These are phyloP conservation scores for Moesziomyces parantarcticus DNA, from an alignment of 1,284 basidiomycete species.

Conservation along the genomic window DNA sequence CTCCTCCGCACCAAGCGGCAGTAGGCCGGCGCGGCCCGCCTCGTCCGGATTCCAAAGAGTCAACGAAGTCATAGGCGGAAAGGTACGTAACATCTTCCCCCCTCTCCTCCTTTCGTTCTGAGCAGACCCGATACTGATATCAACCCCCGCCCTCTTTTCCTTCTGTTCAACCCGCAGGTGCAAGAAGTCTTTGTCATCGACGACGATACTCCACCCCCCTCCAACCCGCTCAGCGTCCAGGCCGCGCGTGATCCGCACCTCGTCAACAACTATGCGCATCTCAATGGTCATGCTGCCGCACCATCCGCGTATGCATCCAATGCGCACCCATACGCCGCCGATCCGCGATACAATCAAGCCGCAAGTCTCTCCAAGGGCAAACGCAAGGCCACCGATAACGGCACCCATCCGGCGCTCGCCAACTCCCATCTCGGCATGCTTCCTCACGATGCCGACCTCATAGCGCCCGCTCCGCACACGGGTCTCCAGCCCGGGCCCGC, in stretches of 20 bases:
- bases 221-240: slow-evolving; percentile 49
- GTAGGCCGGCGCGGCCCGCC: slow-evolving; percentile 26
- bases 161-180: slow-evolving; percentile 19
- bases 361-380: slow-evolving; percentile 43
- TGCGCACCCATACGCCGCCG: slow-evolving; percentile 10
- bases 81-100: slow-evolving; percentile 32
- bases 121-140: background rate
- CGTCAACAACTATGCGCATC: slow-evolving; percentile 41
- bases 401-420: slow-evolving; percentile 8
- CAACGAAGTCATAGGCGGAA: slow-evolving; percentile 57
- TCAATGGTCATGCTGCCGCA: slow-evolving; percentile 28
- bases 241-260: slow-evolving; percentile 37
- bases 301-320: slow-evolving; percentile 21
- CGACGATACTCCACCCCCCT: slow-evolving; percentile 51
- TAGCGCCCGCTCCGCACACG: slow-evolving; percentile 37
- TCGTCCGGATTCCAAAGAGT: slow-evolving; percentile 48
- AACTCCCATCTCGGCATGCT: slow-evolving; percentile 36
- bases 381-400: slow-evolving; percentile 41
- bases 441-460: slow-evolving; percentile 45
- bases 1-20: slow-evolving; percentile 23
- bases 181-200: slow-evolving; percentile 58
- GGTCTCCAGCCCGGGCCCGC: slow-evolving; percentile 7
- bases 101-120: background rate
- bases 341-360: slow-evolving; percentile 27
- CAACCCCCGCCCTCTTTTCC: background rate